These are phyloP conservation scores for Coriolopsis trogii DNA, from an alignment of 1,284 basidiomycete genomes.

Conservation along the genomic window DNA sequence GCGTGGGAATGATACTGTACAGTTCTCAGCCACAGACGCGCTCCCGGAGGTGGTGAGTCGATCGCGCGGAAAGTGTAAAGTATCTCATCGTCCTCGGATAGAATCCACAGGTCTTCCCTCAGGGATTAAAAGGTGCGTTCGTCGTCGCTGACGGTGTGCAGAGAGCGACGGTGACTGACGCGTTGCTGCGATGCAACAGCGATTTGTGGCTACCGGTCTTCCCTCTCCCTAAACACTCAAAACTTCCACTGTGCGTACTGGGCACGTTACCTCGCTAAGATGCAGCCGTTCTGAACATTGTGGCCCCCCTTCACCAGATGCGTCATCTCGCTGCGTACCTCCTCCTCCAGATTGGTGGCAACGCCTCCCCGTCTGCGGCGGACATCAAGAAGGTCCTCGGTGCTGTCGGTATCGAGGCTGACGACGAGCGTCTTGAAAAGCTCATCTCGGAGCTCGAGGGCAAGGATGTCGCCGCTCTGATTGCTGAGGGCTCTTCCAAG, in stretches of 20 bases:
- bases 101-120: slow-evolving; percentile 88
- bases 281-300: neutral
- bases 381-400: slow-evolving; percentile 92
- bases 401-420: slow-evolving; percentile 89
- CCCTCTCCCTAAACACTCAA: slow-evolving; percentile 39
- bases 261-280: neutral
- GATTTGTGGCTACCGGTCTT: slow-evolving; percentile 91
- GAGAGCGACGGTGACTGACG: neutral
- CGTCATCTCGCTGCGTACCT: slow-evolving; percentile 98
- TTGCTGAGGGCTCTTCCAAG: slow-evolving; percentile 91
- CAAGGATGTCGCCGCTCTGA: slow-evolving; percentile 93
- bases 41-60: slow-evolving; percentile 5
- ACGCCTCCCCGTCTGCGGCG: slow-evolving; percentile 82
- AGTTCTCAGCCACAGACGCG: slow-evolving; percentile 44
- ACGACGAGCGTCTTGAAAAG: slow-evolving; percentile 82
- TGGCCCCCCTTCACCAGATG: slow-evolving; percentile 60
- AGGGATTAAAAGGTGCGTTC: slow-evolving; percentile 80
- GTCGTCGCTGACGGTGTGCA: neutral
- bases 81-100: slow-evolving; percentile 56
- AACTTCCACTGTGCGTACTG: slow-evolving; percentile 45
- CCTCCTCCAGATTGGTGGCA: slow-evolving; percentile 95
- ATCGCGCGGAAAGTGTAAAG: slow-evolving; percentile 12
- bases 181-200: slow-evolving; percentile 42
- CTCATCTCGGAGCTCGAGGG: slow-evolving; percentile 92
- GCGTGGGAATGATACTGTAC: slow-evolving; percentile 56